Base-by-base conservation (phyloP, 2,329 filamentous ascomycete species). In the Fusarium sp. region DNA sequence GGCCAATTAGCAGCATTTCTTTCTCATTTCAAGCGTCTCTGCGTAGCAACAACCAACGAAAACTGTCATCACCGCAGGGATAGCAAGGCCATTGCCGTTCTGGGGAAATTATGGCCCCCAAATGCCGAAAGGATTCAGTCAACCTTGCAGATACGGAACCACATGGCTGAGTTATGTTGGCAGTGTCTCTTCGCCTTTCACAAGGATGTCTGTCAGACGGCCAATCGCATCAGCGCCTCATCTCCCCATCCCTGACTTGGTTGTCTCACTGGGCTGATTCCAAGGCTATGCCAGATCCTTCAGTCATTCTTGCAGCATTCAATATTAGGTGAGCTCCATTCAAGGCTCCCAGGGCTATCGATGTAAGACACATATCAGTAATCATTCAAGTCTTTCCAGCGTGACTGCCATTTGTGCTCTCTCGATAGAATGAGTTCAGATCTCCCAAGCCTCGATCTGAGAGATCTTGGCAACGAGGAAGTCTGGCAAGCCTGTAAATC, bases 121-220 rank as follows among this genome's bases (percentile, higher is more conserved):
- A 52, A 52, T 37, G 2, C 10, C 7, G 15, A 23, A 51, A 33
- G 46, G 29, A 51, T 33, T 33, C 0, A 2, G 23, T 12, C 14
- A 52, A 39, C 49, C 35, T n/a, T 54, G 49, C 19, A 54, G 35
- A 54, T n/a, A 39, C 25, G 35, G 19, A 12, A 38, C 33, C 49
- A 54, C 19, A 27, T 39, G 23, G 49, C 31, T 38, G 10, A 54
- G 10, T 38, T 21, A 18, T 33, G 38, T 27, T 45, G 52, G 52
- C 27, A 33, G 8, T 45, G 38, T 21, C 10, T 5, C 12, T 21
- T n/a, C 8, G 10, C 52, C n/a, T 0, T 21, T 25, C 27, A 4
- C 27, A 11, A 3, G 18, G n/a, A 21, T 25, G 1, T 27, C 10
- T 37, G 3, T 5, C 14, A 5, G 2, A 27, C 0, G 10, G 5